Evolutionary conservation across 2,329 filamentous ascomycete species (phyloP).

Genomic region (Aspergillus sp.): DNA sequence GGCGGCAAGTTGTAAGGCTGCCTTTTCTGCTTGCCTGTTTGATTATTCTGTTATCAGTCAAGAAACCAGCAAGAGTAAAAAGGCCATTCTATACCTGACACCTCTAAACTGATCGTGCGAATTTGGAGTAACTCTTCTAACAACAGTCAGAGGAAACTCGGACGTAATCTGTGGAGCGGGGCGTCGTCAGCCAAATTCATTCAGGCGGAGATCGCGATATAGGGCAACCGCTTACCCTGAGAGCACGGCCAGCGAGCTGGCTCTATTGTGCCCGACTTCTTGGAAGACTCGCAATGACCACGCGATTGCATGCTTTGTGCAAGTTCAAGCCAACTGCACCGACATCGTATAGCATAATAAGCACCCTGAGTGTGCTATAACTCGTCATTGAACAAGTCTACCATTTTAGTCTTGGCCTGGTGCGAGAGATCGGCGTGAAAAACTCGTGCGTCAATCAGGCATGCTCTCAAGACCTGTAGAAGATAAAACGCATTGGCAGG

Average conservation of each 20-base stretch:
- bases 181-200: neutral
- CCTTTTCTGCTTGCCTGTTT: neutral
- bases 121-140: neutral
- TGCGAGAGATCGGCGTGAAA: neutral
- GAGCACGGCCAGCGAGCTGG: neutral
- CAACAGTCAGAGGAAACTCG: slow-evolving; percentile 1
- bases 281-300: neutral
- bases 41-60: too few relatives aligned
- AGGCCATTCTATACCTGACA: too few relatives aligned
- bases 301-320: slow-evolving; percentile 4
- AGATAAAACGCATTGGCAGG: slow-evolving; percentile 4
- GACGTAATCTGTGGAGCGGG: neutral
- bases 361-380: neutral
- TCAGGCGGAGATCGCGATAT: neutral
- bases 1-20: neutral
- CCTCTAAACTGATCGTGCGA: neutral
- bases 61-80: too few relatives aligned
- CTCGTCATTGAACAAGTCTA: neutral
- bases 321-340: neutral
- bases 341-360: slow-evolving; percentile 2
- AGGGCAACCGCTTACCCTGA: neutral
- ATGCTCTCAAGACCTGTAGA: neutral
- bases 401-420: neutral
- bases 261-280: neutral
- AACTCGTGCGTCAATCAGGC: neutral